Evolutionary conservation across 2,329 filamentous ascomycete genomes (phyloP).

Genomic region (Fonsecaea erecta): DNA sequence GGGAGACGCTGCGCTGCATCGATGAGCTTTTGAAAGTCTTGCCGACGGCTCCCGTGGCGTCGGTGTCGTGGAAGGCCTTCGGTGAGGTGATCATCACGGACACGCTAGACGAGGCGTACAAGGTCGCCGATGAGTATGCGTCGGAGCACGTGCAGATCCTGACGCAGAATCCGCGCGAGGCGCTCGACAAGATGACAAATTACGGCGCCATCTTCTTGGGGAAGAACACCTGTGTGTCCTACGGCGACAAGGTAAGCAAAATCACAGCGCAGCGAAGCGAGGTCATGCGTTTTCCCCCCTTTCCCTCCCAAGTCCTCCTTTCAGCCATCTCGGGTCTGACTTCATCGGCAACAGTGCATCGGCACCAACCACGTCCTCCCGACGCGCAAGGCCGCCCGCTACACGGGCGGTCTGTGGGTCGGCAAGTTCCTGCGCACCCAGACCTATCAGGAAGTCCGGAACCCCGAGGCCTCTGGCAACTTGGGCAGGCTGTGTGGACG

Average conservation of each 20-base stretch:
- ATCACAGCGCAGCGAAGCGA: not conserved
- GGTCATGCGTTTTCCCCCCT: too few species aligned
- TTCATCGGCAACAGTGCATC: conserved; percentile 51
- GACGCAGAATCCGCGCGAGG: conserved; percentile 53
- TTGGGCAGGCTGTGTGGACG: conserved; percentile 57
- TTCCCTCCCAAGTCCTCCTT: too few species aligned
- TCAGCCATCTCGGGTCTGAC: not conserved
- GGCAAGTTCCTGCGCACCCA: conserved; percentile 59
- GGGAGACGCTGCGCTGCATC: conserved; percentile 46
- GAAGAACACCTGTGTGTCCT: conserved; percentile 58
- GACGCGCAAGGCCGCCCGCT: conserved; percentile 54
- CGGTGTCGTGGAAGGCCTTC: conserved; percentile 52
- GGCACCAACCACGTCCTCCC: conserved; percentile 62
- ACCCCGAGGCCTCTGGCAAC: conserved; percentile 52
- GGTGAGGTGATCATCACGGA: conserved; percentile 55
- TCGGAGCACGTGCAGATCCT: conserved; percentile 60
- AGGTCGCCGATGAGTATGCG: conserved; percentile 55
- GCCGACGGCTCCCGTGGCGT: conserved; percentile 51
- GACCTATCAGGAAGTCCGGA: conserved; percentile 59
- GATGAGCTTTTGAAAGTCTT: conserved; percentile 49
- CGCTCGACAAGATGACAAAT: conserved; percentile 57
- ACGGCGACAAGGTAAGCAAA: conserved; percentile 57
- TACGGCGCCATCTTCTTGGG: conserved; percentile 59
- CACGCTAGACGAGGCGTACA: conserved; percentile 50
- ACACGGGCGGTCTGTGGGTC: conserved; percentile 60